Percentiles rank a stretch among this genome's conserved stretches.
Conservation (phyloP, 1,284 basidiomycete genomes). For the Blastosporella zonata region DNA sequence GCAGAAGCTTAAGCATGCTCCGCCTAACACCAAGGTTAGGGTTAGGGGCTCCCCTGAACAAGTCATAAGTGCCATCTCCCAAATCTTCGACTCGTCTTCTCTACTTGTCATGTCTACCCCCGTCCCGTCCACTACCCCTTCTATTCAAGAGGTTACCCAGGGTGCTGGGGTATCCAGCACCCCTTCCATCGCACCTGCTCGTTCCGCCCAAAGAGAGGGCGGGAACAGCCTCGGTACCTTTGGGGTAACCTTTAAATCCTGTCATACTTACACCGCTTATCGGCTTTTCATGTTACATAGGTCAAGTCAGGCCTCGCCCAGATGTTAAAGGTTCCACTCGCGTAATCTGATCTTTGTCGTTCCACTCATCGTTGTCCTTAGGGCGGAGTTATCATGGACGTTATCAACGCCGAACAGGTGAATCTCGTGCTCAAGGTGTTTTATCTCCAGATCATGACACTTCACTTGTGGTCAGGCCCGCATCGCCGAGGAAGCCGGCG, state of each 20-base stretch:
- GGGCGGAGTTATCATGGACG: conserved; percentile 94
- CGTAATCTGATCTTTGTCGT: conserved; percentile 7
- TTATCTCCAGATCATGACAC: conserved; percentile 16
- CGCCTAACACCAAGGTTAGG: conserved; percentile 17
- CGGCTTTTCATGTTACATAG: conserved; percentile 33
- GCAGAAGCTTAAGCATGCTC: neutral
- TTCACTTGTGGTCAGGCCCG: conserved; percentile 59
- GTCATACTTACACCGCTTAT: conserved; percentile 13
- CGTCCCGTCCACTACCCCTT: conserved; percentile 22
- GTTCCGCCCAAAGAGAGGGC: conserved; percentile 54
- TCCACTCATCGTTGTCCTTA: conserved; percentile 13
- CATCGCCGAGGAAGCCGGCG: conserved; percentile 97
- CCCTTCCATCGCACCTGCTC: conserved; percentile 51
- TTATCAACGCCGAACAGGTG: conserved; percentile 82
- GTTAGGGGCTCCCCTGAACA: conserved; percentile 17
- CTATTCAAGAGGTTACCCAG: conserved; percentile 33
- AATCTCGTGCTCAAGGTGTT: conserved; percentile 24
- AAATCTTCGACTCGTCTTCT: conserved; percentile 7
- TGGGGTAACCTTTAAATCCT: conserved; percentile 45
- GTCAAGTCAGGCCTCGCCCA: conserved; percentile 94
- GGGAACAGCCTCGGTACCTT: conserved; percentile 79
- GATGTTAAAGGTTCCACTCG: conserved; percentile 78
- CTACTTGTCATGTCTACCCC: conserved; percentile 7
- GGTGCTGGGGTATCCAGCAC: conserved; percentile 32
- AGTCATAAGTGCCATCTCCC: conserved; percentile 4